Evolutionary conservation across 2,329 filamentous ascomycete genomes (phyloP).

Genomic region (Fragosphaeria purpurea): DNA sequence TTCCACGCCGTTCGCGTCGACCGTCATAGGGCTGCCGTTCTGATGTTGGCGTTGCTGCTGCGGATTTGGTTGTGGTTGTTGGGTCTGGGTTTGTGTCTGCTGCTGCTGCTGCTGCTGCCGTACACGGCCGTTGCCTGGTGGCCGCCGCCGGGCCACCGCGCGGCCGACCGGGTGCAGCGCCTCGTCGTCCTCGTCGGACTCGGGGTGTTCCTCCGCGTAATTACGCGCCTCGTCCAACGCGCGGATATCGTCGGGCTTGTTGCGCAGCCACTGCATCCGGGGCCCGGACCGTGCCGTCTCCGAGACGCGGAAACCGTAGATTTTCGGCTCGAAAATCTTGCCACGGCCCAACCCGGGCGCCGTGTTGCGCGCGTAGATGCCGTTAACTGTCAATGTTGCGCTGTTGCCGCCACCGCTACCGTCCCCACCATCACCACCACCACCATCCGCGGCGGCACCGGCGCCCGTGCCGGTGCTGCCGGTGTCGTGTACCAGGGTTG

Average conservation of each 20-base stretch:
- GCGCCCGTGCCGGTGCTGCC: background rate
- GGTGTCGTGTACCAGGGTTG: conserved; percentile 16
- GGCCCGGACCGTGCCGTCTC: conserved; percentile 84
- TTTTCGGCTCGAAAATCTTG: conserved; percentile 86
- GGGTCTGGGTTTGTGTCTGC: conserved; percentile 39
- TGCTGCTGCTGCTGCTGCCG: conserved; percentile 31
- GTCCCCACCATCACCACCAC: background rate
- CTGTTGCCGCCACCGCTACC: background rate
- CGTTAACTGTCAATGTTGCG: conserved; percentile 55
- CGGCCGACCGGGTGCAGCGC: conserved; percentile 37
- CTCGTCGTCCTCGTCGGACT: conserved; percentile 47
- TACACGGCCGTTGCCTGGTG: conserved; percentile 30
- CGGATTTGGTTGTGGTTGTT: conserved; percentile 27
- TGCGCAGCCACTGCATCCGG: conserved; percentile 92
- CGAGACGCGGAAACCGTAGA: conserved; percentile 93
- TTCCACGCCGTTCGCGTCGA: conserved; percentile 47
- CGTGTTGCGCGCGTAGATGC: conserved; percentile 76
- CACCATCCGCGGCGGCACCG: no score
- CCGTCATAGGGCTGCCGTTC: conserved; percentile 47
- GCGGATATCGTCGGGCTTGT: conserved; percentile 67
- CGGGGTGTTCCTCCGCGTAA: conserved; percentile 42
- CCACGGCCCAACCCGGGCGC: conserved; percentile 73
- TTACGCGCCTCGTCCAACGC: conserved; percentile 72
- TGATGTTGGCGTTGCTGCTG: conserved; percentile 29
- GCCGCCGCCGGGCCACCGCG: conserved; percentile 32